Base-by-base conservation (phyloP, 345 rosid species). In the Camelina sativa region DNA sequence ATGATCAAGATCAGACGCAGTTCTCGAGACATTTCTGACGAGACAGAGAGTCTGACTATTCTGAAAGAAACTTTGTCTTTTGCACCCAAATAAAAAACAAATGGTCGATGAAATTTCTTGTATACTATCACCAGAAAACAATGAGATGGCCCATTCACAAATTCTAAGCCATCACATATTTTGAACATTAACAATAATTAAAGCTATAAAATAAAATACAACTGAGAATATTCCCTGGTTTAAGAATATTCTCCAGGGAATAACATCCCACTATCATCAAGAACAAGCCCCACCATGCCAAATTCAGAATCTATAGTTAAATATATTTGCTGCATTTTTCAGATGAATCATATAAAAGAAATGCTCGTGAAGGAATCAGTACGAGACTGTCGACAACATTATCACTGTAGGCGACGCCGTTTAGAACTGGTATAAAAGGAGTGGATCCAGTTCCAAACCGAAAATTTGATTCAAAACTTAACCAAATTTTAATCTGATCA, bases 221-320 rank as follows among this genome's bases (percentile, higher is more conserved):
- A 6, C 15, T 17, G 12, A 37, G 60, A 50, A 51, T 50, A 62
- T n/a, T 50, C 50, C 51, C 19, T 48, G 3, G 46, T 41, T 40
- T 4, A 28, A 50, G 69, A 62, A 63, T 72, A 72, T 52, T 41
- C 69, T 72, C 34, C 69, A 23, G 25, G 25, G 25, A 23, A 23
- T 23, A 23, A 23, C 25, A 23, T 23, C 25, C 25, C 2, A 40
- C 44, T 62, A 50, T 61, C 48, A 71, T 30, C 64, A 43, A 55
- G 28, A 56, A 9, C 9, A 69, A 4, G 20, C 19, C 54, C 64
- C 35, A 62, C 32, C 32, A 40, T 51, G 2, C 38, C 59, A 7
- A 40, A 68, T 16, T 38, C 11, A 1, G 62, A 40, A 23, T 40
- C 41, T 68, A 25, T 23, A 23, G 25, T 23, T 3, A 23, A 23